Evolutionary conservation across 2,329 filamentous ascomycete species (phyloP).

Genomic region (Trichoderma citrinoviride): DNA sequence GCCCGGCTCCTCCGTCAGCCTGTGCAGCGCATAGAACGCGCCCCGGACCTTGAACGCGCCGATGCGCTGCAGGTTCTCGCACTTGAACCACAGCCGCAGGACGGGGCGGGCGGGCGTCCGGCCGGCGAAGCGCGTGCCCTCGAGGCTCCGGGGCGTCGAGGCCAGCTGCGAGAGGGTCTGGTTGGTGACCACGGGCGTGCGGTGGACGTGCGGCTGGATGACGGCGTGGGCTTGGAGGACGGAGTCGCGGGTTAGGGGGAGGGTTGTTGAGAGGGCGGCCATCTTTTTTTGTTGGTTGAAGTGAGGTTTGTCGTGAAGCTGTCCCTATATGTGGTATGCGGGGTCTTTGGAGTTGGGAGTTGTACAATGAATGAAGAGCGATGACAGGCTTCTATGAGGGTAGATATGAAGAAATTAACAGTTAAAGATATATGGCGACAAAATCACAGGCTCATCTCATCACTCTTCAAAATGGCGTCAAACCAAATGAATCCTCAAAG

Average conservation of each 20-base stretch:
- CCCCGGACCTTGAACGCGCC: slow-evolving; percentile 92
- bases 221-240: slow-evolving; percentile 69
- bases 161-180: slow-evolving; percentile 71
- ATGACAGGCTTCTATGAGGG: too few species aligned
- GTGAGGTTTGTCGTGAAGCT: too few species aligned
- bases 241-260: slow-evolving; percentile 68
- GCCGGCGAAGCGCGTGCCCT: slow-evolving; percentile 56
- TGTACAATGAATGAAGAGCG: too few species aligned
- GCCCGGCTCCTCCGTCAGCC: slow-evolving; percentile 61
- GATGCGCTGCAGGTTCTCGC: slow-evolving; percentile 86
- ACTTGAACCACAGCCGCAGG: slow-evolving; percentile 86
- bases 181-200: slow-evolving; percentile 79
- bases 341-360: too few species aligned
- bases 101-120: slow-evolving; percentile 59
- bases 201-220: slow-evolving; percentile 74
- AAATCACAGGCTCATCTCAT: background rate
- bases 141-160: slow-evolving; percentile 64
- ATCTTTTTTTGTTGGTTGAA: background rate
- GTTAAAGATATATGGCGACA: background rate
- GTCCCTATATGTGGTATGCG: slow-evolving; percentile 36
- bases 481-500: background rate
- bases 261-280: slow-evolving; percentile 54
- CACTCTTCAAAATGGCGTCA: background rate
- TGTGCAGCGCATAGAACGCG: slow-evolving; percentile 79
- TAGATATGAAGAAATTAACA: background rate